These are phyloP conservation scores for Fusarium sp. DNA, from an alignment of 2,329 filamentous ascomycete genomes.

Conservation along the genomic window DNA sequence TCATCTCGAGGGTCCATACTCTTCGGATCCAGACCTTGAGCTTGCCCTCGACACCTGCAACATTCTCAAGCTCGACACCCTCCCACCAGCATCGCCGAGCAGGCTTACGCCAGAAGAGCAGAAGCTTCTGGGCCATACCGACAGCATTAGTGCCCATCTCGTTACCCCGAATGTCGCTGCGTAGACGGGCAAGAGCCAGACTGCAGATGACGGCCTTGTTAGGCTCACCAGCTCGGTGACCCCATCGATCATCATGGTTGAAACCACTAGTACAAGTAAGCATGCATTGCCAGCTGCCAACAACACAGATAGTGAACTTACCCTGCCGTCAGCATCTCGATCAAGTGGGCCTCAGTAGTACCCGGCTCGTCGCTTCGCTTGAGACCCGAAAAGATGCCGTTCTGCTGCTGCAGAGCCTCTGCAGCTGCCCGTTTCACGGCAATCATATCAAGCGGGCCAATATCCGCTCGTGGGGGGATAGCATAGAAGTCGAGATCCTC, in stretches of 20 bases:
- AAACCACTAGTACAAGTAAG: conserved; percentile 75
- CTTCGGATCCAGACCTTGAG: conserved; percentile 98
- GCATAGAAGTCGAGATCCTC: conserved; percentile 98
- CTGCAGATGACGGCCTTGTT: conserved; percentile 99
- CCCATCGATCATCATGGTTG: conserved; percentile 94
- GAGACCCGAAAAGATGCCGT: conserved; percentile 94
- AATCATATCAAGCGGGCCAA: conserved; percentile 89
- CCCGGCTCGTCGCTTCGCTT: conserved; percentile 95
- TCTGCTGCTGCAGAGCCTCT: conserved; percentile 83
- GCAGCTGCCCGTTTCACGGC: conserved; percentile 94
- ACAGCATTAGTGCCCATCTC: conserved; percentile 80
- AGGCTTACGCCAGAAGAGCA: conserved; percentile 98
- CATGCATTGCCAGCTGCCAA: neutral
- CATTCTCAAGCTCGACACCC: conserved; percentile 86
- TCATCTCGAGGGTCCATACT: conserved; percentile 99
- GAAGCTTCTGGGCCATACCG: conserved; percentile 97
- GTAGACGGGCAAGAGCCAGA: conserved; percentile 87
- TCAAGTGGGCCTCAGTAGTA: conserved; percentile 96
- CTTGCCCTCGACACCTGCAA: conserved; percentile 89
- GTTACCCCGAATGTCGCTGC: conserved; percentile 88
- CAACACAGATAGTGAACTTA: conserved; percentile 57
- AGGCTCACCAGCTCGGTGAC: conserved; percentile 94
- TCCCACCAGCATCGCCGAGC: conserved; percentile 99
- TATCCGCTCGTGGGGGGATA: conserved; percentile 86
- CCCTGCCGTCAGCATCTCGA: conserved; percentile 99